A percentile compares a stretch with the other conserved stretches of the same genome.
These are phyloP conservation scores for Byssothecium circinans DNA, from an alignment of 2,329 filamentous ascomycete genomes.

Conservation along the genomic window DNA sequence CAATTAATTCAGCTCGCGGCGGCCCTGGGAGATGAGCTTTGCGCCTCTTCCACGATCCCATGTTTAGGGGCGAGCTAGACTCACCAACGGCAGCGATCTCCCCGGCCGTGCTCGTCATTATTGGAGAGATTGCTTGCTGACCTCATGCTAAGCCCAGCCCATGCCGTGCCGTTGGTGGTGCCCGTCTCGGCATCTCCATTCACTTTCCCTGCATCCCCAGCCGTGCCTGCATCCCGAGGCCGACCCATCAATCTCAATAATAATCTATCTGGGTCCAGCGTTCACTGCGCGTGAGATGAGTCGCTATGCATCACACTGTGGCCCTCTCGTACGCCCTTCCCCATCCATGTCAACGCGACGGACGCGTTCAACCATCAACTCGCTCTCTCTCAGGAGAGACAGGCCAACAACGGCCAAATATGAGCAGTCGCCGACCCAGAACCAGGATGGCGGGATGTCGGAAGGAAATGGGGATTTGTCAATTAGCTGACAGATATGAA, in stretches of 20 bases:
- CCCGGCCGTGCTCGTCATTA: neutral
- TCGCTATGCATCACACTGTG: constrained; percentile 3
- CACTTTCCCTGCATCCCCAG: neutral
- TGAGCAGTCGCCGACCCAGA: too few relatives aligned
- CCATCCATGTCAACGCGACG: too few relatives aligned
- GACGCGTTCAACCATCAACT: too few relatives aligned
- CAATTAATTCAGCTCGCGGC: constrained; percentile 15
- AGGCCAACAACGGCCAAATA: too few relatives aligned
- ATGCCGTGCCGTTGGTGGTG: neutral
- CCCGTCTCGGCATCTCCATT: neutral
- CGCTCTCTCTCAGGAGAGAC: too few relatives aligned
- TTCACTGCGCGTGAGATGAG: neutral
- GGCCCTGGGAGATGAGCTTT: constrained; percentile 17
- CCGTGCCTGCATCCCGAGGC: neutral
- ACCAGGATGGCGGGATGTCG: too few relatives aligned
- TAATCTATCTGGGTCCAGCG: too few relatives aligned
- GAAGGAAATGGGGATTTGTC: too few relatives aligned
- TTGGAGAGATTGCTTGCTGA: neutral
- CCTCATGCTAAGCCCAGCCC: neutral
- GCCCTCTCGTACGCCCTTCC: too few relatives aligned
- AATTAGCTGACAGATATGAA: too few relatives aligned
- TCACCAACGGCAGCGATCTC: neutral
- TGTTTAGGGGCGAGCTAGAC: neutral
- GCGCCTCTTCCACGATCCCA: neutral
- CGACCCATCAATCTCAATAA: neutral